phyloP scores from a whole-genome alignment of 2,329 filamentous ascomycete species.

The Phoma sp. region DNA sequence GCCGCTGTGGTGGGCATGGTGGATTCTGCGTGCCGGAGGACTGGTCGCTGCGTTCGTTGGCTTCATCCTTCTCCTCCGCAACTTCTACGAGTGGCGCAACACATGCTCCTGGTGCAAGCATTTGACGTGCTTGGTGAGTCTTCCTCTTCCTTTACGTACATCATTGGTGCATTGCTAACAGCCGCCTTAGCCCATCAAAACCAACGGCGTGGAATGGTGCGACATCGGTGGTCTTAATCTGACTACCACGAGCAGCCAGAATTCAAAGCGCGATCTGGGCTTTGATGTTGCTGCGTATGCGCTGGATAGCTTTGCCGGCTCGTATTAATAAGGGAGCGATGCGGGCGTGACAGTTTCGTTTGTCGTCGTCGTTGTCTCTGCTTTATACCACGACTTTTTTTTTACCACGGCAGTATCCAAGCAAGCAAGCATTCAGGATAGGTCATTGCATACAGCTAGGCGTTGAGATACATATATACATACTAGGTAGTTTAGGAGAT shows the following conservation, averaged over 20 bases:
- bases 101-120: slow-evolving; percentile 94
- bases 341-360: too few relatives aligned
- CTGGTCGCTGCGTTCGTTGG: slow-evolving; percentile 81
- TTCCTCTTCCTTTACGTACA: not conserved
- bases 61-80: slow-evolving; percentile 85
- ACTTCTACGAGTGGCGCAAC: slow-evolving; percentile 83
- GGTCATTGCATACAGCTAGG: not conserved
- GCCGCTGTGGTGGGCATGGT: slow-evolving; percentile 97
- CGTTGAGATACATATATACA: not conserved
- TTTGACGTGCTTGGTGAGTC: slow-evolving; percentile 83
- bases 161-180: not conserved
- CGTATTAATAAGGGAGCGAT: not conserved
- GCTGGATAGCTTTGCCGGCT: slow-evolving; percentile 6
- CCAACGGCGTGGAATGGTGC: slow-evolving; percentile 44
- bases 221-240: slow-evolving; percentile 40
- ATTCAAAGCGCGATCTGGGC: not conserved
- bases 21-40: slow-evolving; percentile 80
- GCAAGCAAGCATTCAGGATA: too few relatives aligned
- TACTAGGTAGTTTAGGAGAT: too few relatives aligned
- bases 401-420: not conserved
- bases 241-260: slow-evolving; percentile 19
- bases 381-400: not conserved
- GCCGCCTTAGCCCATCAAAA: slow-evolving; percentile 27
- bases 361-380: too few relatives aligned
- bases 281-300: slow-evolving; percentile 8